Percentiles rank a stretch among this genome's conserved stretches.
Evolutionary conservation across 1,284 basidiomycete species (phyloP).

Genomic region (Cryptococcus sp.): DNA sequence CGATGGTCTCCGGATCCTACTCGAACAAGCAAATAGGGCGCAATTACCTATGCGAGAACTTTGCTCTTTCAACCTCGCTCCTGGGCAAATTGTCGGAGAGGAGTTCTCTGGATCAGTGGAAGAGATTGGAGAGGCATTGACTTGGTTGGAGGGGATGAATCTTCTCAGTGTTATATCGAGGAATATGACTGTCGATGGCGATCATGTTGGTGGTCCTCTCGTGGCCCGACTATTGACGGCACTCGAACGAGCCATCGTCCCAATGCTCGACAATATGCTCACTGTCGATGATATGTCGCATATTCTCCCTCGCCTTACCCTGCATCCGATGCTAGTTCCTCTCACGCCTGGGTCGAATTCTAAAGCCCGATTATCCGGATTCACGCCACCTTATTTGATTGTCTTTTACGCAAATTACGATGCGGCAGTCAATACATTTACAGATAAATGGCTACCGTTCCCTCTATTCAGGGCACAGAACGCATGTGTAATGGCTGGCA

Average conservation of each 20-base stretch:
- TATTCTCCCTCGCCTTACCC: conserved; percentile 39
- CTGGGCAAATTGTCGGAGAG: conserved; percentile 7
- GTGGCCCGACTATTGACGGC: conserved; percentile 28
- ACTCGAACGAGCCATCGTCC: conserved; percentile 41
- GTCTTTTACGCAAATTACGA: conserved; percentile 50
- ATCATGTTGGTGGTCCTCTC: conserved; percentile 21
- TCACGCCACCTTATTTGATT: conserved; percentile 46
- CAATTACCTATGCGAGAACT: conserved; percentile 48
- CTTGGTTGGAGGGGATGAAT: conserved; percentile 42
- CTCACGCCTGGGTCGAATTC: conserved; percentile 30
- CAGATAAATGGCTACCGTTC: conserved; percentile 50
- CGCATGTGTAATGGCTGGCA: conserved; percentile 46
- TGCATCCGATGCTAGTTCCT: conserved; percentile 40
- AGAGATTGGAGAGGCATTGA: conserved; percentile 46
- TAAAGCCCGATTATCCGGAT: conserved; percentile 7
- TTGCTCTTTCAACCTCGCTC: conserved; percentile 25
- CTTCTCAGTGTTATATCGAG: conserved; percentile 43
- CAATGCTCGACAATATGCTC: conserved; percentile 44
- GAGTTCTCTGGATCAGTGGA: conserved; percentile 38
- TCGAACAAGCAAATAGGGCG: conserved; percentile 40
- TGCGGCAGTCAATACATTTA: conserved; percentile 45
- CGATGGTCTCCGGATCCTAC: conserved; percentile 48
- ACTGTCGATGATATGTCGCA: conserved; percentile 41
- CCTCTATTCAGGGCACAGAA: conserved; percentile 48
- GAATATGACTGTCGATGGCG: conserved; percentile 25